Base-by-base conservation (phyloP, 805 yeast genomes). In the Myxozyma kluyveri region DNA sequence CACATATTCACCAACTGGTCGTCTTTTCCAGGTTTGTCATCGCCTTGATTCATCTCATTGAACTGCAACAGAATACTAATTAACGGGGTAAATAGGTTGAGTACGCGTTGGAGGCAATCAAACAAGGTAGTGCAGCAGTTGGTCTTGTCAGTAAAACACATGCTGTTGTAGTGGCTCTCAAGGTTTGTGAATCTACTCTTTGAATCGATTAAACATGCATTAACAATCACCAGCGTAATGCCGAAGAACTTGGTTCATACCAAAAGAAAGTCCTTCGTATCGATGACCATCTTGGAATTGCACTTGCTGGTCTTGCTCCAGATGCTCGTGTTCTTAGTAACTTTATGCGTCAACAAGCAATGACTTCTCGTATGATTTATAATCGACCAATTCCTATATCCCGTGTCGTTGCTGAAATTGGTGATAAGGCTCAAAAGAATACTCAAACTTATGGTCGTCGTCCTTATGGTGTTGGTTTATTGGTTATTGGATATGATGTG, bases 111-210 rank as follows among this genome's bases (percentile, higher is more conserved):
- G 96, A 88, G 64, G 98, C 99, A 10, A 93, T 93, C 70, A 93
- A 93, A 69, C 98, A 91, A 74, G 99, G 99, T 35, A 84, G 95
- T 59, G 98, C 97, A 2, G 91, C 97, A 2, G 96, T 90, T 32
- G 99, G 99, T 6, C 75, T 93, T 50, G 84, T 88, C 38, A 88
- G 96, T 37, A 81, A 84, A 62, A 82, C 80, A 46, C 86, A 89
- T 68, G 96, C 89, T 23, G 98, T 91, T 5, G 74, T 93, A 63
- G 97, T 88, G 41, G 98, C 96, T 12, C 74, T 93, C 63, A 93
- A 93, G 62, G 72, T 67, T 52, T 26, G 39, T 14, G 22, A 36
- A 6, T 38, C 23, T 22, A 19, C 27, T 9, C 12, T 19, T 19
- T 32, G 10, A 33, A 17, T 39, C 18, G 35, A 18, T 27, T 19